Evolutionary conservation across 495 filamentous ascomycete species (phyloP), one percentile per base, ranked within the genome.

Genomic region (Talaromyces thailandensis): DNA sequence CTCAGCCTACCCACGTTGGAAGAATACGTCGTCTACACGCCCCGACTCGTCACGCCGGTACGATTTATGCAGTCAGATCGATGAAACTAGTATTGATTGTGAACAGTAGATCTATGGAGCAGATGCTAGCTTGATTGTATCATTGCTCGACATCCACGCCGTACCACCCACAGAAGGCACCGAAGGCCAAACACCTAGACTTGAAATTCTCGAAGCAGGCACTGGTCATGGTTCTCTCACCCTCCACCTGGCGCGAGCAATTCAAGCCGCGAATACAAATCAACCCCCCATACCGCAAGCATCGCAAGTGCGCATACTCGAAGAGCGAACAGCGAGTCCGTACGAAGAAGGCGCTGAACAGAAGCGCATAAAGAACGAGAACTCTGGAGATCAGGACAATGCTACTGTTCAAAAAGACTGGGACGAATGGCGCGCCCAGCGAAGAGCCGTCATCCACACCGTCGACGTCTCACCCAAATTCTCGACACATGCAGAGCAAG

Each of bases 121-220:
- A 37, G 89, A 92, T 70, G 88, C 87, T 37, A 84, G 82, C 64
- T 65, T 88, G 21, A 91, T 93, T 48, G 85, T 88, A 35, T 85
- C 83, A 16, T 77, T 92, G 24, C 81, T 93, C 31, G 90, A 93
- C 66, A 79, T 93, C 51, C 85, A 92, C 65, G 78, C 82, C 52
- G 65, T 75, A 16, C 67, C 76, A 21, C 71, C 79, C 12, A 65
- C 73, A 18, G 66, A 66, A 23, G 57, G 61, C 18, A 40, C 6
- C 28, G 58, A 65, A 48, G 18, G 58, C 8, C 58, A 65, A 0
- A 53, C 64, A 6, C 74, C 74, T 40, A 40, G 24, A 8, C 63
- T 91, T 0, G 88, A 92, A 66, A 88, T 93, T 40, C 84, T 93
- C 35, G 90, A 93, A 72, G 89, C 88, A 40, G 90, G 90, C 6